These are phyloP conservation scores for Psidium friedrichsthalianum DNA, from an alignment of 345 rosid species.

Conservation along the genomic window DNA sequence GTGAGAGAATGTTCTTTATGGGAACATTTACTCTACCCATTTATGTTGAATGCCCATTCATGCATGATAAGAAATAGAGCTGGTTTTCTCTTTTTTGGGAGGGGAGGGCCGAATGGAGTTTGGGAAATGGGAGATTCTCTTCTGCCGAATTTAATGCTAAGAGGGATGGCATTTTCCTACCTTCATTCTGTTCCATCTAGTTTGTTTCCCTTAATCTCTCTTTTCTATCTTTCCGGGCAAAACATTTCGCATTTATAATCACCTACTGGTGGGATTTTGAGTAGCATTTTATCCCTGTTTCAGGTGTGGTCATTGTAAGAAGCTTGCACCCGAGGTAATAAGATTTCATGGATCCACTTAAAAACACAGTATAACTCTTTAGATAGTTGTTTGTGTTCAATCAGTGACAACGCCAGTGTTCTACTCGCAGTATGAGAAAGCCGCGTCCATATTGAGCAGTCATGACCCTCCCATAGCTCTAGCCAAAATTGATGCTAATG, in stretches of 20 bases:
- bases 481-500: conserved; percentile 88
- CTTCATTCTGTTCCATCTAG: not conserved
- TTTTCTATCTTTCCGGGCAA: not conserved
- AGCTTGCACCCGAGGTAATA: conserved; percentile 87
- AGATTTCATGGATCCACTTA: not conserved
- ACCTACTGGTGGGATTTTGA: not conserved
- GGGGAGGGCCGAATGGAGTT: not conserved
- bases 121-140: not conserved
- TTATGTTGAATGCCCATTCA: not conserved
- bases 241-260: not conserved
- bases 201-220: not conserved
- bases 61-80: not conserved
- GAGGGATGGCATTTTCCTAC: not conserved
- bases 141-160: not conserved
- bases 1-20: not conserved
- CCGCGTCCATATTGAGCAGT: conserved; percentile 68
- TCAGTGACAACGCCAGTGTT: not conserved
- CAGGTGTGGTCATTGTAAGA: conserved; percentile 98
- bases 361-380: not conserved
- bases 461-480: conserved; percentile 52
- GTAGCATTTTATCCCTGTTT: not conserved
- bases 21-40: not conserved
- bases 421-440: conserved; percentile 72
- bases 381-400: not conserved
- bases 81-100: not conserved